Percentiles rank a stretch among this genome's conserved stretches.
phyloP scores from a whole-genome alignment of 148 eudicot genomes.

The Rheum nobile region DNA sequence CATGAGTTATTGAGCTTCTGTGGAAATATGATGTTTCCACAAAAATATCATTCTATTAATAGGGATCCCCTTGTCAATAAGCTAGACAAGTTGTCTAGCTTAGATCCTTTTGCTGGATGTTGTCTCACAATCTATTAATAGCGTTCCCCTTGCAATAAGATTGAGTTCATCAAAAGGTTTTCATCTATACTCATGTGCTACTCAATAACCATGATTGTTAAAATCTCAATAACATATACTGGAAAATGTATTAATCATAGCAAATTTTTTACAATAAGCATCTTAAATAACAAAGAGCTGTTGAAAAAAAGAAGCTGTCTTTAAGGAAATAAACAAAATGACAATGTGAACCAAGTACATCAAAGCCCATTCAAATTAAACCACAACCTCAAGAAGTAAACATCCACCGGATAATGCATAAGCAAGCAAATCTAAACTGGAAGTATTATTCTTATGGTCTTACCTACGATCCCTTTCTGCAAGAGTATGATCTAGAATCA shows the following conservation, averaged over 20 bases:
- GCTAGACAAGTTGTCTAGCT: too few species aligned
- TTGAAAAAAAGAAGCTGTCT: neutral
- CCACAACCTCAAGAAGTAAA: neutral
- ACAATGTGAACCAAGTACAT: neutral
- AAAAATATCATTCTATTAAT: too few species aligned
- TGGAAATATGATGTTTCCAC: too few species aligned
- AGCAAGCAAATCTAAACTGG: neutral
- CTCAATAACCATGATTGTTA: neutral
- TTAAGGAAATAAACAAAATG: neutral
- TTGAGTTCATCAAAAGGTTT: neutral
- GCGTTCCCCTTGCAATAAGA: neutral
- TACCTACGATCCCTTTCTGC: slow-evolving; percentile 99
- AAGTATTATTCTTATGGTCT: neutral
- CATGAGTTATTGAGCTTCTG: too few species aligned
- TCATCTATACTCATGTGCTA: neutral
- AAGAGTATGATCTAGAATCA: slow-evolving; percentile 84
- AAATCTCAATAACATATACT: neutral
- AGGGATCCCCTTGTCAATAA: too few species aligned
- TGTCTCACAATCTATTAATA: neutral
- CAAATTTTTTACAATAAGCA: neutral
- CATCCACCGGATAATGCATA: neutral
- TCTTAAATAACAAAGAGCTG: neutral
- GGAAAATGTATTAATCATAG: neutral
- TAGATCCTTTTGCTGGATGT: neutral
- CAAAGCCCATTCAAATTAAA: neutral